Conservation (phyloP, 2,329 filamentous ascomycete species). For the Hymenoscyphus albidus region DNA sequence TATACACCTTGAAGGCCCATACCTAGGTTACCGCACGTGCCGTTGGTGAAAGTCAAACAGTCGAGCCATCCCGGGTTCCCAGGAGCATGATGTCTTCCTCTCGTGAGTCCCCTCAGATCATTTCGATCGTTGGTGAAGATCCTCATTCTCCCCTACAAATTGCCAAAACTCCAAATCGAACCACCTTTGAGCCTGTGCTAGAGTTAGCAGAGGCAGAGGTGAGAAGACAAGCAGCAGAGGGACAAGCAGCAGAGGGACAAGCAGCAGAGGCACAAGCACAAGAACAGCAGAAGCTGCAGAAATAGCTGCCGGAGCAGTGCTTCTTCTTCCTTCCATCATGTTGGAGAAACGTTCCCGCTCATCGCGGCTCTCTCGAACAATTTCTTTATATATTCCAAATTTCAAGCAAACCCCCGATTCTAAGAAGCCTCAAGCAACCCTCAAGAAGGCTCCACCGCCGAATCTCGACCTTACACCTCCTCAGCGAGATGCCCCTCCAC, state of each 20-base stretch:
- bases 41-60: conserved; percentile 2
- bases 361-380: conserved; percentile 14
- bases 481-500: conserved; percentile 3
- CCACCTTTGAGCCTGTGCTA: conserved; percentile 8
- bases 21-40: neutral
- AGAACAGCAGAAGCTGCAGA: conserved; percentile 9
- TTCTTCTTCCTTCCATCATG: neutral
- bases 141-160: neutral
- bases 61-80: neutral
- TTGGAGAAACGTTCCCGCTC: conserved; percentile 8
- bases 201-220: conserved; percentile 11
- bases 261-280: conserved; percentile 2
- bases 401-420: conserved; percentile 15
- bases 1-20: conserved; percentile 1
- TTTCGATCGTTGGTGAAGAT: neutral
- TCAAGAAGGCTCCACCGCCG: conserved; percentile 5
- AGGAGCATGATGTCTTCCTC: neutral
- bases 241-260: conserved; percentile 2
- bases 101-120: neutral
- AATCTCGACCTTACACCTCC: neutral
- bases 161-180: neutral
- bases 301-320: conserved; percentile 1
- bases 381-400: conserved; percentile 18
- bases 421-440: conserved; percentile 18
- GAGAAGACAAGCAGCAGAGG: conserved; percentile 5